These are phyloP conservation scores for Xylaria sp. DNA, from an alignment of 2,329 filamentous ascomycete species.

Conservation along the genomic window DNA sequence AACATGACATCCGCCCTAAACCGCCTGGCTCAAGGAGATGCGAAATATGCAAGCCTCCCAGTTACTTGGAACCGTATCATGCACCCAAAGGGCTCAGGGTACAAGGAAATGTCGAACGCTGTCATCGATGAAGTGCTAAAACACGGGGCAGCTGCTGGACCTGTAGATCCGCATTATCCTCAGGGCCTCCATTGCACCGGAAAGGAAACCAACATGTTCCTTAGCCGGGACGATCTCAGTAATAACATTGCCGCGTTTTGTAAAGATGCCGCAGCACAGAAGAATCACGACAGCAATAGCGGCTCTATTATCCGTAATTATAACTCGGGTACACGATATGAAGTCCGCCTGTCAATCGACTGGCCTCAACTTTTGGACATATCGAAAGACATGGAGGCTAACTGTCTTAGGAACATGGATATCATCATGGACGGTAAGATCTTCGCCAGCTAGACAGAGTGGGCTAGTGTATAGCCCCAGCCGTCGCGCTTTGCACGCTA, in stretches of 20 bases:
- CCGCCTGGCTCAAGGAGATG: not conserved
- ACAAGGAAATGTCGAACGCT: constrained; percentile 5
- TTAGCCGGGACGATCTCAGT: constrained; percentile 15
- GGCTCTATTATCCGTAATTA: constrained; percentile 17
- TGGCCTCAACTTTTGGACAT: constrained; percentile 23
- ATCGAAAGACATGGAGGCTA: constrained; percentile 8
- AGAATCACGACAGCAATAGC: constrained; percentile 7
- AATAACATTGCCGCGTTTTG: not conserved
- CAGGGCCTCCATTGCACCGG: constrained; percentile 11
- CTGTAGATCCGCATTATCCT: not conserved
- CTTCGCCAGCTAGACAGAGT: not conserved
- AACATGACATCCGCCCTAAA: constrained; percentile 3
- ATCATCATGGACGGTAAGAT: constrained; percentile 15
- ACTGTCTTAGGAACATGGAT: constrained; percentile 16
- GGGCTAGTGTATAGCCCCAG: not conserved
- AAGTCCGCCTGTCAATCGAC: constrained; percentile 18
- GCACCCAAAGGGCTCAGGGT: constrained; percentile 11
- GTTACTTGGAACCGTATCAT: constrained; percentile 1
- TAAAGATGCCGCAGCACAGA: not conserved
- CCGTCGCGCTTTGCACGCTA: not conserved
- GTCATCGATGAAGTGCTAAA: constrained; percentile 14
- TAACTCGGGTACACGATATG: not conserved
- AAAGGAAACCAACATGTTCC: not conserved
- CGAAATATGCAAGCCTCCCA: not conserved
- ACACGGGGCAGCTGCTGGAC: constrained; percentile 1